Base-by-base conservation (phyloP, 2,329 filamentous ascomycete genomes). In the Aspergillus sp. region DNA sequence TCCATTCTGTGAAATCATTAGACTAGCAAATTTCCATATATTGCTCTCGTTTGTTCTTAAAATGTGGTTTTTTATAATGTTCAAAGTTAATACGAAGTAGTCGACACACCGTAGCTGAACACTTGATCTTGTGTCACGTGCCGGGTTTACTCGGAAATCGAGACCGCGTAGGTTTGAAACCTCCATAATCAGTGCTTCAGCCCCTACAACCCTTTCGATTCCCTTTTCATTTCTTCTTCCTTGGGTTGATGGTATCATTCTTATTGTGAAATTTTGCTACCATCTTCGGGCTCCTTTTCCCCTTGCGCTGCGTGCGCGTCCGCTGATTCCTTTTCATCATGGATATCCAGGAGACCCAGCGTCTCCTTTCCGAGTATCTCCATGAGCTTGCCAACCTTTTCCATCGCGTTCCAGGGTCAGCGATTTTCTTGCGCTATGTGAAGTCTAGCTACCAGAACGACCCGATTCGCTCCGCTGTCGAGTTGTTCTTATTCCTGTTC, bases 371-470 rank as follows among this genome's bases (percentile, higher is more conserved):
- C 60, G 81, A 81, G 69, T 78, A 84, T 66, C 73, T 86, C 60
- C 78, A 82, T 66, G 79, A 82, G 63, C 78, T 83, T 53, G 79
- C 82, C 53, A 79, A 85, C 58, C 83, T 87, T 57, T 96, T 99
- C 73, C 93, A 97, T 70, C 91, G 90, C 70, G 84, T 99, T 40
- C 96, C 95, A 31, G 95, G 95, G 52, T 98, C 93, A 31, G 90
- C 93, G 43, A 96, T 99, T 67, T 82, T 98, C 69, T 85, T 96
- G 66, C 90, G 95, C 62, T 99, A 99, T 77, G 92, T 99, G 72
- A 91, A 91, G 75, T 96, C 92, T 57, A 96, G 92, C 73, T 98
- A 99, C 80, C 95, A 99, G 79, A 90, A 99, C 73, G 95, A 99
- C 69, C 95, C 95, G 9, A 87, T 98, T 56, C 89, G 96, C 54